These are phyloP conservation scores for Smithsoniella earleae DNA, from an alignment of 163 green algal genomes.

Conservation along the genomic window DNA sequence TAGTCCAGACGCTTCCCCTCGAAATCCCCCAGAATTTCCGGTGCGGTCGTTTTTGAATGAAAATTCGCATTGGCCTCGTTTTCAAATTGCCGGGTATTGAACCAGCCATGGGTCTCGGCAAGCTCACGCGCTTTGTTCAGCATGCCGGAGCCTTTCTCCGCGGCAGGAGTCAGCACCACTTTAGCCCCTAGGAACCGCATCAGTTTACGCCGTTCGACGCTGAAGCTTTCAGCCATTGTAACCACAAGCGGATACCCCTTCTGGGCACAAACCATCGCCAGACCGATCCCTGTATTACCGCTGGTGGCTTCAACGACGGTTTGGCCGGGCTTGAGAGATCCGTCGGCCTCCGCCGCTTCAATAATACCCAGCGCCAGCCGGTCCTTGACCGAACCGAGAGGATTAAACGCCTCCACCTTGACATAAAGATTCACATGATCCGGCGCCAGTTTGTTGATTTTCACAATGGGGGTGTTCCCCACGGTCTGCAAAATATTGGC, in stretches of 20 bases:
- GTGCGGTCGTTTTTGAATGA: no score
- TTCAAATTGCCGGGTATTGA: no score
- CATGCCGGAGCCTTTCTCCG: no score
- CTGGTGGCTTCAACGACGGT: conserved; percentile 51
- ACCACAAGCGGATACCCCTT: conserved; percentile 43
- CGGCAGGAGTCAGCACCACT: no score
- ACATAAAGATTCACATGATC: conserved; percentile 37
- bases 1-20: no score
- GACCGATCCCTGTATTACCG: conserved; percentile 35
- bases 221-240: conserved; percentile 59
- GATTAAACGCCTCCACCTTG: conserved; percentile 55
- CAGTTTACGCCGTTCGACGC: conserved; percentile 48
- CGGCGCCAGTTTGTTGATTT: no score
- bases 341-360: conserved; percentile 41
- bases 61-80: no score
- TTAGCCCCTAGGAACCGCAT: conserved; percentile 37
- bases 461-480: conserved; percentile 33
- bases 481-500: no score
- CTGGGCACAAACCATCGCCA: conserved; percentile 32
- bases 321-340: conserved; percentile 41
- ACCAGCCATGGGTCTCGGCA: no score
- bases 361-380: conserved; percentile 44
- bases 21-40: no score
- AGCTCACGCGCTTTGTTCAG: no score
- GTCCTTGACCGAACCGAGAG: conserved; percentile 52